Evolutionary conservation across 306 rosid genomes (phyloP).

Genomic region (Morella rubra): DNA sequence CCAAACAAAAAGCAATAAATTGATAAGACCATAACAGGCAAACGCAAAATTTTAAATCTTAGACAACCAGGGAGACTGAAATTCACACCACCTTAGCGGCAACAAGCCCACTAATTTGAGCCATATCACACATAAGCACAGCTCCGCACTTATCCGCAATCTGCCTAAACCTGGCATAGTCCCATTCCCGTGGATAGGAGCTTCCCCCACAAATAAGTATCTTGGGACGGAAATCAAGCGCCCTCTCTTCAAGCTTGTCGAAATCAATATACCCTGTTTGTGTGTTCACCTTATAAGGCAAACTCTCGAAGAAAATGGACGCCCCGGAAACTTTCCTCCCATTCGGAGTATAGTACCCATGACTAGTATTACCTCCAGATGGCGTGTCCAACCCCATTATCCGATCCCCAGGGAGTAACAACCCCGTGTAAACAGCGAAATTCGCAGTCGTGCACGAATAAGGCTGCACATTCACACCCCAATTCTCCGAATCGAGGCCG

Average conservation of each 20-base stretch:
- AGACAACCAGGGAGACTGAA: not conserved
- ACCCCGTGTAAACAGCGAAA: constrained; percentile 83
- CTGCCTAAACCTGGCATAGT: constrained; percentile 82
- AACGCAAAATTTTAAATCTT: not conserved
- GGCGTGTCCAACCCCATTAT: constrained; percentile 97
- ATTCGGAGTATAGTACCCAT: constrained; percentile 81
- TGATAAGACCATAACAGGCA: not conserved
- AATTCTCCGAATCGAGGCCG: constrained; percentile 55
- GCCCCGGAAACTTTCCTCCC: constrained; percentile 89
- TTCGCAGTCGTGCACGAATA: constrained; percentile 94
- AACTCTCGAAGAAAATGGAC: constrained; percentile 87
- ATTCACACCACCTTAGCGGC: constrained; percentile 90
- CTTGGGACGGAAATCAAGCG: constrained; percentile 94
- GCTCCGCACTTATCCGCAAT: constrained; percentile 92
- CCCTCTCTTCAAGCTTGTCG: constrained; percentile 92
- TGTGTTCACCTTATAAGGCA: constrained; percentile 83
- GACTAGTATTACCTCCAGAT: constrained; percentile 94
- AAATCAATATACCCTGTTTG: constrained; percentile 80
- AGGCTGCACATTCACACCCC: constrained; percentile 97
- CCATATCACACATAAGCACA: constrained; percentile 89
- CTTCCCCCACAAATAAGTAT: constrained; percentile 96
- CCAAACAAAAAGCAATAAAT: constrained; percentile 5
- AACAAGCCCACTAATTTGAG: constrained; percentile 85
- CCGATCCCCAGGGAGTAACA: constrained; percentile 79
- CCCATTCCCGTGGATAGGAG: constrained; percentile 93